phyloP scores from a whole-genome alignment of 2,329 filamentous ascomycete species.

The Xylaria sp. region DNA sequence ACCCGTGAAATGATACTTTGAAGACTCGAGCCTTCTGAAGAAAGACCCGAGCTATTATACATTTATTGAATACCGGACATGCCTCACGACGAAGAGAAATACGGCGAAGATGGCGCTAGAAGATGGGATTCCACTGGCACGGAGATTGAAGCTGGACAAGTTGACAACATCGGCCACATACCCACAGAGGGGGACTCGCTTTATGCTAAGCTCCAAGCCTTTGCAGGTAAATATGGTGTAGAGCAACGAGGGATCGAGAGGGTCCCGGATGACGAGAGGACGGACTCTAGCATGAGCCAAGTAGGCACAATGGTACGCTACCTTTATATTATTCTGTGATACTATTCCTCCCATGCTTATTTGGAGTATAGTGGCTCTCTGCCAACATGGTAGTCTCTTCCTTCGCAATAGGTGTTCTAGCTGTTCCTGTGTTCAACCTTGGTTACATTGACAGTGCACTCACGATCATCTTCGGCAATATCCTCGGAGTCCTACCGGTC shows the following conservation, averaged over 20 bases:
- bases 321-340: not conserved
- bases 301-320: slow-evolving; percentile 71
- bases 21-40: too few relatives aligned
- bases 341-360: not conserved
- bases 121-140: slow-evolving; percentile 25
- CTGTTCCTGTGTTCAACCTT: slow-evolving; percentile 69
- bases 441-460: slow-evolving; percentile 77
- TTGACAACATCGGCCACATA: slow-evolving; percentile 15
- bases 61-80: slow-evolving; percentile 16
- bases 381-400: slow-evolving; percentile 80
- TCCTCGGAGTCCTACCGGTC: slow-evolving; percentile 73
- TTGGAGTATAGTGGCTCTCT: slow-evolving; percentile 67
- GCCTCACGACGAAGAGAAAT: slow-evolving; percentile 21
- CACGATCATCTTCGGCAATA: slow-evolving; percentile 75
- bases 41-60: not conserved
- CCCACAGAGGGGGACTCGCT: slow-evolving; percentile 29
- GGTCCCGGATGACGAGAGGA: slow-evolving; percentile 72
- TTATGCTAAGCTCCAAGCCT: slow-evolving; percentile 55
- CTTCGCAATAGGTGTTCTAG: slow-evolving; percentile 76
- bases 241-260: slow-evolving; percentile 79
- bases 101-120: slow-evolving; percentile 24
- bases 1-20: not conserved
- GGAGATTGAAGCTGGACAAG: slow-evolving; percentile 28
- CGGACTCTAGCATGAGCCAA: slow-evolving; percentile 68
- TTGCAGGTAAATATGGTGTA: slow-evolving; percentile 69